Base-by-base conservation (phyloP, 148 eudicot genomes). In the Fagopyrum tataricum region DNA sequence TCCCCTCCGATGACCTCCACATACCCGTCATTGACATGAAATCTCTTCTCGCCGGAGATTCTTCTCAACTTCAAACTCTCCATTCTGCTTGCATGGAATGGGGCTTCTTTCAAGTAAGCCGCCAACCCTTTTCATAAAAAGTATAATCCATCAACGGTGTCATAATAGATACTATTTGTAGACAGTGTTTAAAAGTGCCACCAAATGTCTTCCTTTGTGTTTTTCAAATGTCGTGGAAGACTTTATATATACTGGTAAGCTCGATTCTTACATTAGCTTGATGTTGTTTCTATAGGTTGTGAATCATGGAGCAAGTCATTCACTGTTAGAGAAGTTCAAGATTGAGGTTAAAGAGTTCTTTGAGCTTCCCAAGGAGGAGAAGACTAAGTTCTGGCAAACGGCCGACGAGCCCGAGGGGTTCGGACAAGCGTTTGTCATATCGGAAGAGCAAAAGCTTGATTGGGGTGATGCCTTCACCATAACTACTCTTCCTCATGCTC, bases 381-480 rank as follows among this genome's bases (percentile, higher is more conserved):
- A 82, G 80, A 74, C 67, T 20, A 77, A 56, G 20, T 74, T 47
- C 37, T 82, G 82, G 82, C 85, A 79, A 21, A 55, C 55, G 2
- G 53, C 80, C n/a, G 73, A 20, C 12, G 80, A 79, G 1, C 0
- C 78, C 4, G 74, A 82, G 24, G 85, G 85, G 18, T 82, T 71
- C 79, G 85, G 82, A 6, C 85, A 82, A 15, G 48, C 76, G 2
- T 79, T 82, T 69, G 82, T 79, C 17, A 18, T 73, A 9, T 82
- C 85, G 14, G 82, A 82, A n/a, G 82, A 79, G 6, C 84, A 82
- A 70, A 79, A 79, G 51, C 79, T 82, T 15, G 85, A 82, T 40
- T 82, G 85, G 85, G 82, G 43, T 0, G 85, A 82, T 70, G 24
- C 73, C 6, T 82, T 79, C 47, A 76, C 5, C 56, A 18, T 79